Percentiles rank a stretch among this genome's conserved stretches.
Evolutionary conservation across 371 early-diverging fungal genomes (phyloP).

Genomic region (Batkoa obscura): DNA sequence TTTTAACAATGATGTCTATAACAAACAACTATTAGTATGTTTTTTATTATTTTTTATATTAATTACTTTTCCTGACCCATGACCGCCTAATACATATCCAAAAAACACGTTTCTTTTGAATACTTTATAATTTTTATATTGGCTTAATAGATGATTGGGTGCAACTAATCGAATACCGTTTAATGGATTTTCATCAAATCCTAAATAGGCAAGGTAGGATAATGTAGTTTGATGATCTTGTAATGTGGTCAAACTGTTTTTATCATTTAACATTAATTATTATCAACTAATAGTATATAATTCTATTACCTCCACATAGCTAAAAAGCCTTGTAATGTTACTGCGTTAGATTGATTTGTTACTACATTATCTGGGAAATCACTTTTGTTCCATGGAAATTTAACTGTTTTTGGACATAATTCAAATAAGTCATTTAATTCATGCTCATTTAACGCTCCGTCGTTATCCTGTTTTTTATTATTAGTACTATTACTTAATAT

Average conservation of each 20-base stretch:
- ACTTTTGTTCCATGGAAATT: constrained; percentile 55
- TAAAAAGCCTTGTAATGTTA: constrained; percentile 88
- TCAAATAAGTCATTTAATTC: constrained; percentile 77
- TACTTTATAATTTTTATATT: constrained; percentile 19
- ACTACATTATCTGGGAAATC: constrained; percentile 83
- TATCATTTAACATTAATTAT: neutral
- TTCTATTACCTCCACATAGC: constrained; percentile 79
- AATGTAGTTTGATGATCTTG: constrained; percentile 72
- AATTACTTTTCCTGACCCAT: constrained; percentile 75
- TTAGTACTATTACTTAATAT: neutral
- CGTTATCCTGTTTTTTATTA: constrained; percentile 50
- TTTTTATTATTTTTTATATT: neutral
- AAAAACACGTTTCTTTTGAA: constrained; percentile 64
- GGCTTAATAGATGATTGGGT: constrained; percentile 32
- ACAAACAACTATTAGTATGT: too few relatives aligned
- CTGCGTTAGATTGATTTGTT: constrained; percentile 67
- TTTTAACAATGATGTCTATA: constrained; percentile 56
- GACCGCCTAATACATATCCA: constrained; percentile 87
- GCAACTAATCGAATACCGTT: constrained; percentile 45
- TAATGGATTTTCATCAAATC: constrained; percentile 64
- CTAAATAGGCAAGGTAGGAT: constrained; percentile 86
- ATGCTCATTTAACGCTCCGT: constrained; percentile 67
- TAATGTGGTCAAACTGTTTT: constrained; percentile 74
- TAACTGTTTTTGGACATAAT: constrained; percentile 55
- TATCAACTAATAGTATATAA: neutral